Evolutionary conservation across 768 basidiomycete species (phyloP).

Genomic region (Pluteus cervinus): DNA sequence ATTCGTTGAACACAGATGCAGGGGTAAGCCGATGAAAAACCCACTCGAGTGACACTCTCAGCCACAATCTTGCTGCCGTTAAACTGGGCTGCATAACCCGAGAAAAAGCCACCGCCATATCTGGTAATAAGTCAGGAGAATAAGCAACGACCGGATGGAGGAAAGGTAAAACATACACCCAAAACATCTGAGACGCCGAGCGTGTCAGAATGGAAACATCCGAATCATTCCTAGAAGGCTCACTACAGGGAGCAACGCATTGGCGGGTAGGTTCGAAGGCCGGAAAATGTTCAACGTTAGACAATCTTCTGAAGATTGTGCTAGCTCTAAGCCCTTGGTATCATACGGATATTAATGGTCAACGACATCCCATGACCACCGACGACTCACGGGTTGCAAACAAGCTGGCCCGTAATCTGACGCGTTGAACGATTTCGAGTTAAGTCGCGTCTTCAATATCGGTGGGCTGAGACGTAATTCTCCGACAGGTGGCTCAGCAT

Average conservation of each 20-base stretch:
- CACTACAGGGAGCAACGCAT: constrained; percentile 12
- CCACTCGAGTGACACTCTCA: constrained; percentile 18
- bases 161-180: constrained; percentile 1
- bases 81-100: constrained; percentile 15
- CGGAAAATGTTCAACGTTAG: constrained; percentile 40
- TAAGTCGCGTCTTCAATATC: constrained; percentile 13
- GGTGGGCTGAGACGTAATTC: constrained; percentile 23
- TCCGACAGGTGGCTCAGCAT: constrained; percentile 23
- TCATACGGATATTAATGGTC: not conserved
- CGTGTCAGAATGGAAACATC: not conserved
- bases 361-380: not conserved
- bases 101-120: constrained; percentile 16
- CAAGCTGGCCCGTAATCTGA: constrained; percentile 21
- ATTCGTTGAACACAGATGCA: not conserved
- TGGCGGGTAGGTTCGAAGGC: constrained; percentile 21
- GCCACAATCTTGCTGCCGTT: constrained; percentile 22
- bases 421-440: constrained; percentile 20
- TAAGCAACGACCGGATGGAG: not conserved
- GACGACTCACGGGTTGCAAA: constrained; percentile 16
- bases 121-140: not conserved
- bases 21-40: not conserved
- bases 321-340: not conserved
- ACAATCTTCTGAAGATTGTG: constrained; percentile 37
- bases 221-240: constrained; percentile 1
- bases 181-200: not conserved